Base-by-base conservation (phyloP, 2,329 filamentous ascomycete genomes). In the Stemphylium beticola region DNA sequence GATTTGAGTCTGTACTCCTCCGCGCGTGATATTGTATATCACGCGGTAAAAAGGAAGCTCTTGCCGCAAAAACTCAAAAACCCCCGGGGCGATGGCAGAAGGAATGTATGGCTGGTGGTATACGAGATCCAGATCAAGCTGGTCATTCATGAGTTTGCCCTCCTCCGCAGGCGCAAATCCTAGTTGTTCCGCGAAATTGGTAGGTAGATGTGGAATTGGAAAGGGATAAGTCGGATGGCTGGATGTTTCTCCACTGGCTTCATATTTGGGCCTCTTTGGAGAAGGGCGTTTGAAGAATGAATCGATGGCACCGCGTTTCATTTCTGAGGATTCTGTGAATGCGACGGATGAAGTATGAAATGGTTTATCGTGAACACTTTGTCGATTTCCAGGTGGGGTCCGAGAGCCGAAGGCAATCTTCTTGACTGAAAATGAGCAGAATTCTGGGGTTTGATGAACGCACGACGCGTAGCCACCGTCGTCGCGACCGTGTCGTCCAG, bases 21-120 rank as follows among this genome's bases (percentile, higher is more conserved):
- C 85, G 7, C 90, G 83, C 49, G 85, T 87, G 65, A 92, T 90
- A 29, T 81, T 85, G 66, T 92, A 92, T 63, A 86, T 82, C 4
- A 92, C 89, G 47, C 88, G 83, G 66, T 92, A 91, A 75, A 92
- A 93, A 8, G 88, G 88, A 1, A 93, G 75, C 56, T 89, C 82
- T n/a, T 79, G 74, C 1, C 90, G 84, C 1, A 93, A 80, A 66
- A 92, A 92, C 12, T 85, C 77, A 73, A 93, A 93, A 0, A 92
- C 74, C 4, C 84, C 78, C 3, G 80, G 79, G 17, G 85, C 79
- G 10, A 85, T 78, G 11, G 81, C 73, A 2, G 79, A 76, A 0
- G 87, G 83, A 4, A 93, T 81, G 60, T 89, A 93, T 0, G 90
- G 89, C 64, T 91, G 82, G 69, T 88, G 93, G 74, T 91, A 91